Conservation (phyloP, 768 basidiomycete species). For the Leccinum variicolor region DNA sequence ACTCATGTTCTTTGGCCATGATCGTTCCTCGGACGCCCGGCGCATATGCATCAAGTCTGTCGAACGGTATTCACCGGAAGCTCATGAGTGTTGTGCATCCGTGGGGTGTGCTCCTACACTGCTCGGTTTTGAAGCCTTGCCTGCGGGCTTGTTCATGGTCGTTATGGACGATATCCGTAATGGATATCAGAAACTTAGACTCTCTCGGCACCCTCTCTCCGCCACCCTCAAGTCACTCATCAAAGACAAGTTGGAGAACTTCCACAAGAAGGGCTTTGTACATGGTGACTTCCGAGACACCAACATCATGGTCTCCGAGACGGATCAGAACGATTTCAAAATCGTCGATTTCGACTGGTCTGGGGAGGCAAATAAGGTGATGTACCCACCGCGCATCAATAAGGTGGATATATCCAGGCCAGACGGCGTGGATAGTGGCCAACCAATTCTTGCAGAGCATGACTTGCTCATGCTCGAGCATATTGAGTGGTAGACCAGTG, state of each 20-base stretch:
- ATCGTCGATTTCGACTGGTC: too few relatives aligned
- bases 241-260: background rate
- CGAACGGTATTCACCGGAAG: constrained; percentile 22
- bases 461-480: too few relatives aligned
- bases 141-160: constrained; percentile 32
- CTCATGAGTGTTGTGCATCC: constrained; percentile 21
- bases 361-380: too few relatives aligned
- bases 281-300: background rate
- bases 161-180: constrained; percentile 26
- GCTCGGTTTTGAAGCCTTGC: constrained; percentile 20
- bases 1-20: constrained; percentile 11
- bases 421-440: too few relatives aligned
- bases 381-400: too few relatives aligned
- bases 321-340: background rate
- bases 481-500: too few relatives aligned
- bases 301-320: background rate
- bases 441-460: too few relatives aligned
- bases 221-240: background rate
- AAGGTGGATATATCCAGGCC: too few relatives aligned
- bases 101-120: constrained; percentile 28
- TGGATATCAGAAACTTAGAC: background rate
- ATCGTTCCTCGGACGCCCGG: background rate
- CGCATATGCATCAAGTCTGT: constrained; percentile 31
- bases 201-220: background rate
- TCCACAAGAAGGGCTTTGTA: background rate